A percentile compares a stretch with the other conserved stretches of the same genome.
Conservation (phyloP, 192 early-diverging fungal genomes). For the Backusella parvicylindrica region DNA sequence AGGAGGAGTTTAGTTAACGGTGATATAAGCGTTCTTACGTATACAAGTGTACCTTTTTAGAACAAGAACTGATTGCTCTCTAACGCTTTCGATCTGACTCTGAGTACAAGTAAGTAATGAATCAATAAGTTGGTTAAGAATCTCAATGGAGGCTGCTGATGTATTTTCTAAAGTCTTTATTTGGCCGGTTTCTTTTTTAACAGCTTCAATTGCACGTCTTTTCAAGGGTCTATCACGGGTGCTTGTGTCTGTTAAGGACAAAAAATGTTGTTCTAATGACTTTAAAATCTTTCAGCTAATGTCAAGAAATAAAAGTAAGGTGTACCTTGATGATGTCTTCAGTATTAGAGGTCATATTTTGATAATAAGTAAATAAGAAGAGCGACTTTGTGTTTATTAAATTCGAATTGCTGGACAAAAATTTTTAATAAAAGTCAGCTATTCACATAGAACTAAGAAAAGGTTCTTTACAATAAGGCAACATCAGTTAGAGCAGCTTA, state of each 20-base stretch:
- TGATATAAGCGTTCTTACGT: neutral
- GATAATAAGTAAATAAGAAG: neutral
- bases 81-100: constrained; percentile 11
- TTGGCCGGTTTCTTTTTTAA: neutral
- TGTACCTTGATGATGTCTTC: neutral
- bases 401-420: neutral
- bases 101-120: constrained; percentile 2
- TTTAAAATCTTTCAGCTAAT: neutral
- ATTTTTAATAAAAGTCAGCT: neutral
- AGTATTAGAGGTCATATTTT: neutral
- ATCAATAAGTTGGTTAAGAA: neutral
- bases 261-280: neutral
- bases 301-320: neutral
- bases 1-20: neutral
- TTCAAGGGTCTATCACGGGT: constrained; percentile 14
- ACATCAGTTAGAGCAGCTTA: too few species aligned
- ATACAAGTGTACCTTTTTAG: neutral
- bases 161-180: neutral
- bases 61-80: constrained; percentile 7
- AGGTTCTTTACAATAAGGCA: neutral
- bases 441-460: neutral
- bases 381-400: neutral
- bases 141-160: neutral
- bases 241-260: neutral
- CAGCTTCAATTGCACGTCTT: neutral